Conservation (phyloP, 768 basidiomycete species). For the Tephrocybe sp. region DNA sequence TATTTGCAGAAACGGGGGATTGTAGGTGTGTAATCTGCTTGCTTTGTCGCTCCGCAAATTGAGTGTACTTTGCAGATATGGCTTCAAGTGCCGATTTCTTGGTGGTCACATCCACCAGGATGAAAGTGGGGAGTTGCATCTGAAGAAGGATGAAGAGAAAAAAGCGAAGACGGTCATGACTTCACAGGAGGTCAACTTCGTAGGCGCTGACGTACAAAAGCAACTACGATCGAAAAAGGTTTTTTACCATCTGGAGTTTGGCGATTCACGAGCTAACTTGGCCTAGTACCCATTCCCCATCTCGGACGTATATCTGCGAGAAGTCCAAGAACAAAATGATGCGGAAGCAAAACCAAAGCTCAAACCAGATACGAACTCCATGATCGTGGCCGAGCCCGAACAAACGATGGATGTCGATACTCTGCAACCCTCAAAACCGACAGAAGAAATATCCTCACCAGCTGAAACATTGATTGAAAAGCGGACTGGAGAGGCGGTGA, state of each 20-base stretch:
- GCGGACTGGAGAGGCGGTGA: conserved; percentile 31
- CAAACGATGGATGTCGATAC: conserved; percentile 30
- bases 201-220: conserved; percentile 56
- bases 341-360: conserved; percentile 25
- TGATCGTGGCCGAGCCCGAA: conserved; percentile 39
- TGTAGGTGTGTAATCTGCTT: conserved; percentile 47
- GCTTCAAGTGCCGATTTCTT: conserved; percentile 90
- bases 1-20: conserved; percentile 64
- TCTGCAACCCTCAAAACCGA: neutral
- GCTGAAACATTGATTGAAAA: conserved; percentile 25
- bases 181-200: conserved; percentile 67
- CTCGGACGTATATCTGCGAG: conserved; percentile 57
- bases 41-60: neutral
- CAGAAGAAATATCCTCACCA: neutral
- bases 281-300: conserved; percentile 64
- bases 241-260: conserved; percentile 8
- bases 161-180: conserved; percentile 44
- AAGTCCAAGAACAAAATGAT: conserved; percentile 39
- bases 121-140: conserved; percentile 39
- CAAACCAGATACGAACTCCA: conserved; percentile 18
- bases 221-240: conserved; percentile 70
- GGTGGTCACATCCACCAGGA: conserved; percentile 64
- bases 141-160: conserved; percentile 58
- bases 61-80: conserved; percentile 43
- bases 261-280: neutral